These are phyloP conservation scores for Dictyostelium firmibasis DNA, from an alignment of 78 protist genomes.

Conservation along the genomic window DNA sequence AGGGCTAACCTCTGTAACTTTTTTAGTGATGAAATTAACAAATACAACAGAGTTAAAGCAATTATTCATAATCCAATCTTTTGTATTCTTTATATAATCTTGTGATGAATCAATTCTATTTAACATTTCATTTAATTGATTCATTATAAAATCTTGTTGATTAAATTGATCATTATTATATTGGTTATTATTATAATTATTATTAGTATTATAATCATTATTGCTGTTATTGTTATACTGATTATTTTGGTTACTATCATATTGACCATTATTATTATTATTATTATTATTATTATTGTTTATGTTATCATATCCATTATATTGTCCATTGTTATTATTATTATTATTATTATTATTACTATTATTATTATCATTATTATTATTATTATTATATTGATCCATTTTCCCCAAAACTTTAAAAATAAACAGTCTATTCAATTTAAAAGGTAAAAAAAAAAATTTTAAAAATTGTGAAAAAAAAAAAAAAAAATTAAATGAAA, in stretches of 20 bases:
- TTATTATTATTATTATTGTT: background rate
- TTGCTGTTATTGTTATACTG: background rate
- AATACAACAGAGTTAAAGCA: background rate
- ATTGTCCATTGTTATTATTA: background rate
- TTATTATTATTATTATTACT: background rate
- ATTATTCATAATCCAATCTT: conserved; percentile 16
- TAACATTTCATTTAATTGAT: background rate
- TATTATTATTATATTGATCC: background rate
- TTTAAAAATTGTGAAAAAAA: background rate
- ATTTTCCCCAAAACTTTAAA: background rate
- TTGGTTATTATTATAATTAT: background rate
- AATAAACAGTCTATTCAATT: background rate
- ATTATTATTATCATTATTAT: background rate
- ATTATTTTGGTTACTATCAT: background rate
- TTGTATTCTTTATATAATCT: background rate
- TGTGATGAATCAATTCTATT: background rate
- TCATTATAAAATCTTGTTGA: background rate
- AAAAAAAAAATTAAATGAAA: background rate
- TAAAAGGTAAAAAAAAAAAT: background rate
- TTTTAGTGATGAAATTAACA: background rate
- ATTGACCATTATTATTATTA: background rate
- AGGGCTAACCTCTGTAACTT: background rate
- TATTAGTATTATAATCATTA: background rate
- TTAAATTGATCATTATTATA: background rate
- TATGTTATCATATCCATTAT: background rate